Evolutionary conservation across 805 yeast species (phyloP), one percentile per base, ranked within the genome.

Genomic region (Myxozyma neotropica): DNA sequence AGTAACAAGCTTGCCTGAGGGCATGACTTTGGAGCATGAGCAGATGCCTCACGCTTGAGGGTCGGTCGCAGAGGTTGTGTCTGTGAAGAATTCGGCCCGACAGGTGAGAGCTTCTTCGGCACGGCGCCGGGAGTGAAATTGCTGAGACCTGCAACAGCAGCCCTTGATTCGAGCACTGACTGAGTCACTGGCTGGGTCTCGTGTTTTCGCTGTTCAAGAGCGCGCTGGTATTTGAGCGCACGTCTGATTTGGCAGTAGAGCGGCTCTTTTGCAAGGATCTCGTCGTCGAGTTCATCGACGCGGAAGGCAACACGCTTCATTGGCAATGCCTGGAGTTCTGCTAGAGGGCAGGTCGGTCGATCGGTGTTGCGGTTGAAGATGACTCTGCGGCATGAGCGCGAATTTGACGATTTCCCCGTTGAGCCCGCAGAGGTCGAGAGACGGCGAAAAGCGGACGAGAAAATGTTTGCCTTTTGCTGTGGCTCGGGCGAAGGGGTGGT

Each of bases 221-320:
- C 52, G 27, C 36, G 44, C 36, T 58, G 63, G 43, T 44, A 44
- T 50, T 58, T 58, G 15, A 59, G 26, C 8, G 60, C 59, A 15
- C 56, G 42, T 12, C 63, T 55, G 21, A 61, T 61, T 48, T 58
- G 61, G 43, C 39, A 39, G 59, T 60, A 62, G 8, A 61, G 56
- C 13, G 66, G 65, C 57, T 50, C 63, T 36, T 53, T 55, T 12
- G 45, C 59, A 19, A 62, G 50, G 19, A 27, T 31, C 24, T 61
- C 61, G 43, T 62, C 66, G 47, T 63, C 65, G 27, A 62, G 53
- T 38, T 55, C 63, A 50, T 59, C 64, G 36, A 62, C 66, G 15
- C 53, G 52, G 53, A 62, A 62, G 29, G 63, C 59, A 12, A 62
- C 66, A 4, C 66, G 60, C 51, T 55, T 54, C 52, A 58, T 31